A percentile compares a stretch with the other conserved stretches of the same genome.
Conservation (phyloP, 345 rosid genomes). For the Syzygium aromaticum region DNA sequence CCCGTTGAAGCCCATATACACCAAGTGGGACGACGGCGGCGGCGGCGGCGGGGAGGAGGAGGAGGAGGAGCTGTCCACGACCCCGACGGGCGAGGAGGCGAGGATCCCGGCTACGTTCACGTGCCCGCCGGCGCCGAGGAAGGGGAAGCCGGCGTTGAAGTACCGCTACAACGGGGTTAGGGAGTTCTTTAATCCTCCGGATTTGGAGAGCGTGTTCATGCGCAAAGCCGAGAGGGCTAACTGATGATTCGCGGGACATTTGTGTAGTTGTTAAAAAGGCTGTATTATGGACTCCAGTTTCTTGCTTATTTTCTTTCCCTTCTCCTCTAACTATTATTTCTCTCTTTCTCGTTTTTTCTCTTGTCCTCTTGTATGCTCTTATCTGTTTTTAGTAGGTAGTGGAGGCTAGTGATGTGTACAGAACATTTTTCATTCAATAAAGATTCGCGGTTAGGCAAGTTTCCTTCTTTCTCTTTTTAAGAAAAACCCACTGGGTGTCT, state of each 20-base stretch:
- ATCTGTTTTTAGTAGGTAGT: neutral
- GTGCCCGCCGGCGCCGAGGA: slow-evolving; percentile 78
- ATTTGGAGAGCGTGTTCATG: slow-evolving; percentile 49
- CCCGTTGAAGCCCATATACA: slow-evolving; percentile 49
- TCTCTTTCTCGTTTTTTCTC: neutral
- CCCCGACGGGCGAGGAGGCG: slow-evolving; percentile 47
- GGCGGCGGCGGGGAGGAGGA: slow-evolving; percentile 11
- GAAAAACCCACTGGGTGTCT: neutral
- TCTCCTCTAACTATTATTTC: neutral
- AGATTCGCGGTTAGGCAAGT: neutral
- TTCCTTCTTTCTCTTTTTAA: neutral
- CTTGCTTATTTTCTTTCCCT: neutral
- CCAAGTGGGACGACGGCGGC: slow-evolving; percentile 9
- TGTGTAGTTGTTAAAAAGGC: neutral
- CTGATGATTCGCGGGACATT: neutral
- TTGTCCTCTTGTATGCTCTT: neutral
- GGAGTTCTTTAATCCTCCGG: slow-evolving; percentile 48
- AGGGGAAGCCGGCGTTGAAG: slow-evolving; percentile 40
- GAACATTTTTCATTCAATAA: neutral
- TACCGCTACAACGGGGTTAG: slow-evolving; percentile 15
- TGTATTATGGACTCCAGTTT: neutral
- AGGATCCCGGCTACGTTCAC: slow-evolving; percentile 35
- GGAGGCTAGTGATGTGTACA: neutral
- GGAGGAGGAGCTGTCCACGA: slow-evolving; percentile 30
- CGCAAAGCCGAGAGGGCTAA: slow-evolving; percentile 36